Evolutionary conservation across 2,329 filamentous ascomycete species (phyloP).

Genomic region (Daldinia sp.): DNA sequence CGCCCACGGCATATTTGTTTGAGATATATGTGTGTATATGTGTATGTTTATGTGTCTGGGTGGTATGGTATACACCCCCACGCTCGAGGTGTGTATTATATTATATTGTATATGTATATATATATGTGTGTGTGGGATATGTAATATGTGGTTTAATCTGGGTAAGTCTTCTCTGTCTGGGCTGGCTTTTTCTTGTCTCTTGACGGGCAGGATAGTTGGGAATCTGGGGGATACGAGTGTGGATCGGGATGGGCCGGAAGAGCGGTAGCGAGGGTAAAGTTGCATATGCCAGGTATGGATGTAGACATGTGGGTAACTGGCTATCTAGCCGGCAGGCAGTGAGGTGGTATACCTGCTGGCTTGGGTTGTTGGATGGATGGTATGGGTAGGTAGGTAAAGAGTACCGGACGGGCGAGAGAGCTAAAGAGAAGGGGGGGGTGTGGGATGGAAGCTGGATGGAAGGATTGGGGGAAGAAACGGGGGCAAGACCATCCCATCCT

Average conservation of each 20-base stretch:
- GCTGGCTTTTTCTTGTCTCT: too few species aligned
- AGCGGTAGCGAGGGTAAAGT: slow-evolving; percentile 16
- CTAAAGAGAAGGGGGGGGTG: background rate
- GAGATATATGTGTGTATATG: background rate
- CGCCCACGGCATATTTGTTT: background rate
- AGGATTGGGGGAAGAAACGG: background rate
- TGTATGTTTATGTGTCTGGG: background rate
- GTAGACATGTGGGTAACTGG: background rate
- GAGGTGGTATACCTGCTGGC: background rate
- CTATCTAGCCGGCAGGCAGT: background rate
- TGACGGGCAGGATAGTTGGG: background rate
- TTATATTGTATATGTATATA: background rate
- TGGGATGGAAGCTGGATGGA: slow-evolving; percentile 1
- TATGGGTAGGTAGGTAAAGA: background rate
- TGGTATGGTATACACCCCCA: background rate
- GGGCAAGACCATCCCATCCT: background rate
- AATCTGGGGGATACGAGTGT: slow-evolving; percentile 7
- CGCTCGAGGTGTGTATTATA: background rate
- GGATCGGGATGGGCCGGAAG: slow-evolving; percentile 23
- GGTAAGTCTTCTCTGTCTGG: background rate
- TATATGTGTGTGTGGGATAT: background rate
- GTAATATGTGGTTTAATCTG: background rate
- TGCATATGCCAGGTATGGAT: slow-evolving; percentile 13
- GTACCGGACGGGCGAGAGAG: background rate
- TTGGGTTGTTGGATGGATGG: background rate